Evolutionary conservation across 768 basidiomycete species (phyloP), one percentile per base, ranked within the genome.

Genomic region (Termitomyces sp.): DNA sequence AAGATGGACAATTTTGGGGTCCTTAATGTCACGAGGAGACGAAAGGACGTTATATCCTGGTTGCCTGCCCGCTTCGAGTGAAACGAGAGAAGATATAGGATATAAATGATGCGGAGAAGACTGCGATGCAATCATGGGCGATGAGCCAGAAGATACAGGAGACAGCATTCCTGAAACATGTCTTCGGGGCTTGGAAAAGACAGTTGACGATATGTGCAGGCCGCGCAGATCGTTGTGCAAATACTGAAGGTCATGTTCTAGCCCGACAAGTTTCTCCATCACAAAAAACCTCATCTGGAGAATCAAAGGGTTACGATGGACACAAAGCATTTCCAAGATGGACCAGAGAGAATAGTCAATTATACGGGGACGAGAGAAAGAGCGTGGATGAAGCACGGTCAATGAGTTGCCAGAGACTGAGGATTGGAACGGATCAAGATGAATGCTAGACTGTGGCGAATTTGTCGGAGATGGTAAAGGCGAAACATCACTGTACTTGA

Each of bases 281-380:
- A 81, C 73, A 58, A 89, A 80, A 3, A 84, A 71, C 27, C 86
- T 85, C 72, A 91, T 76, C 62, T 89, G 88, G 31, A 87, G 72
- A 54, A 81, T 72, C 31, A 92, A 75, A 0, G 89, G 88, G 41
- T 73, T 84, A 18, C 86, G 79, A 64, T 80, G 82, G 1, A 83
- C 76, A 61, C 83, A 87, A 18, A 88, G 68, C 55, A 88, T 77
- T 64, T 90, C 87, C 30, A 91, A 71, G 31, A 85, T 68, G 3
- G 89, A 91, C 89, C 89, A 91, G 1, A 87, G 74, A 9, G 82
- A 72, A 63, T 89, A 91, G 68, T 92, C 90, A 6, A 89, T 73
- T 27, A 87, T 72, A 31, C 87, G 78, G 3, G 88, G 88, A 44
- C 70, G 72, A 31, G 66, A 63, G 51, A 69, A 66, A 45, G 66